Conservation (phyloP, 75 land plant species). For the Pinus taeda region DNA sequence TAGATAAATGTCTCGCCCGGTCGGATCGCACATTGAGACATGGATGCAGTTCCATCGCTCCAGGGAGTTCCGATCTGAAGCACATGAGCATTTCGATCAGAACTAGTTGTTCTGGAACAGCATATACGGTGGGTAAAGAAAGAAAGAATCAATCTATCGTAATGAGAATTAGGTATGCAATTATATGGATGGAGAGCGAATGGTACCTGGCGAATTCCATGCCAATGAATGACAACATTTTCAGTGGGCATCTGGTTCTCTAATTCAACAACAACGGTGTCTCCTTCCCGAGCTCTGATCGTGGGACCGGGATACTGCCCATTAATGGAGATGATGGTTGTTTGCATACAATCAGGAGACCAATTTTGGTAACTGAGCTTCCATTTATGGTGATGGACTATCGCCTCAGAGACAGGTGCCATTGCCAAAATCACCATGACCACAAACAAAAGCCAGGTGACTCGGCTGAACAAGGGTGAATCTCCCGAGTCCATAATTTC, state of each 20-base stretch:
- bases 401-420: background rate
- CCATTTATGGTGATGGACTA: background rate
- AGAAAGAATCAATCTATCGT: no score
- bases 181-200: conserved; percentile 10
- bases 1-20: conserved; percentile 71
- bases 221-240: conserved; percentile 81
- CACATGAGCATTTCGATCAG: no score
- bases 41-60: conserved; percentile 79
- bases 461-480: background rate
- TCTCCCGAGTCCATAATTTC: background rate
- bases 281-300: conserved; percentile 63
- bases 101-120: no score
- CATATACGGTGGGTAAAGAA: no score
- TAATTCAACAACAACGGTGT: conserved; percentile 68
- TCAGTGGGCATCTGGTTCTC: conserved; percentile 64
- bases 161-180: no score
- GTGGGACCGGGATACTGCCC: conserved; percentile 63
- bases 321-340: background rate
- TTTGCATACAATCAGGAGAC: background rate
- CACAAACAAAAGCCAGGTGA: background rate
- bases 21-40: conserved; percentile 76
- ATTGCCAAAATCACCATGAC: background rate
- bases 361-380: background rate
- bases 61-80: conserved; percentile 66
- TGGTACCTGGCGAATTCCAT: conserved; percentile 68